Evolutionary conservation across 1,139 yeast genomes (phyloP).

Genomic region (Candida sp.): DNA sequence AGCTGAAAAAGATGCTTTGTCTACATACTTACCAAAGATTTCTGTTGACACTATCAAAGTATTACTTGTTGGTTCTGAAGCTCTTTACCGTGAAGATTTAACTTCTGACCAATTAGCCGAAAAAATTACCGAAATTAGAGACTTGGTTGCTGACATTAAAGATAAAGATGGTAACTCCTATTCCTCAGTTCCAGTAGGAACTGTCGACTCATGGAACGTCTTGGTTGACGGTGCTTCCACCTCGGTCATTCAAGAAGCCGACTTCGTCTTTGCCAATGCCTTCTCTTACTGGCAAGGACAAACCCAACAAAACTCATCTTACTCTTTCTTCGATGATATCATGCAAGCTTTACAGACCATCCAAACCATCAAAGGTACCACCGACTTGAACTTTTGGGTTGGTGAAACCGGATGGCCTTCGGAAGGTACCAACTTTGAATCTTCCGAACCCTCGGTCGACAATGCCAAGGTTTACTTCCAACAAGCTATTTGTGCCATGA

Average conservation of each 20-base stretch:
- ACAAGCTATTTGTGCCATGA: conserved; percentile 84
- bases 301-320: conserved; percentile 73
- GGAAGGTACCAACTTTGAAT: conserved; percentile 70
- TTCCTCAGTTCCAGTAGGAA: conserved; percentile 73
- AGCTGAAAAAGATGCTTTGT: conserved; percentile 68
- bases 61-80: conserved; percentile 88
- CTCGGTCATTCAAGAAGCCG: conserved; percentile 75
- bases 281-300: conserved; percentile 99
- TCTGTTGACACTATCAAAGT: conserved; percentile 67
- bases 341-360: conserved; percentile 92
- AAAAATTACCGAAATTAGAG: conserved; percentile 58
- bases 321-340: conserved; percentile 91
- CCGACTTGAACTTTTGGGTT: conserved; percentile 86
- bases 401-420: conserved; percentile 99
- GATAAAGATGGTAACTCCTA: conserved; percentile 84
- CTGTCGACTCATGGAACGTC: conserved; percentile 95
- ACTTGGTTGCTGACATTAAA: conserved; percentile 51
- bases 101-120: conserved; percentile 66
- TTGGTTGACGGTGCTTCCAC: conserved; percentile 72
- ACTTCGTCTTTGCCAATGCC: conserved; percentile 86
- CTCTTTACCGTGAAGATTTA: conserved; percentile 81
- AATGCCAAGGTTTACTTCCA: conserved; percentile 84
- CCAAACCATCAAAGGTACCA: conserved; percentile 80
- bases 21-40: conserved; percentile 64
- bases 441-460: conserved; percentile 59